Evolutionary conservation across 768 basidiomycete species (phyloP), one percentile per base, ranked within the genome.

Genomic region (Phallus indusiatus): DNA sequence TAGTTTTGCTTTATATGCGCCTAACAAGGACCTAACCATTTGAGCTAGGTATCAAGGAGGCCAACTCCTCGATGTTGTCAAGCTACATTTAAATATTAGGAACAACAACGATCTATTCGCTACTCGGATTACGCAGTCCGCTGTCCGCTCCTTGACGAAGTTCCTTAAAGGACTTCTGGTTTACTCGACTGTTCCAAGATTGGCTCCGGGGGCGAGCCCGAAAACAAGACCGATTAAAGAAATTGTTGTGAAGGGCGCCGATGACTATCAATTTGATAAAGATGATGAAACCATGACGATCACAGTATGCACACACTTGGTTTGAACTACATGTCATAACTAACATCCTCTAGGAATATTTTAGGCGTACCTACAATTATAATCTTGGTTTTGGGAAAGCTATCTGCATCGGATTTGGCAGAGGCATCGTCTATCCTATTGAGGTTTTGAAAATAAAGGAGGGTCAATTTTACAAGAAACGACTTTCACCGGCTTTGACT

Each of bases 41-140:
- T 34, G 14, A 35, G 33, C n/a, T 53, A 65, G 64, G 65, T 90
- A 84, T 67, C 81, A 80, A 64, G 70, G 78, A 0, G 89, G 90
- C 0, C 66, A 74, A 0, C 73, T 90, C 1, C 70, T 87, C 55
- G 68, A 74, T 1, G 70, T 90, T 17, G 34, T 37, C 20, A 55
- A 34, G 35, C 12, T n/a, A 2, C 42, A 35, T 17, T 37, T 55
- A 5, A 24, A 37, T n/a, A 2, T 4, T 16, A 28, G 35, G n/a
- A 24, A 55, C 14, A 37, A 2, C 7, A 24, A 12, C 21, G 24
- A 55, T 17, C 16, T 55, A 5, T n/a, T 14, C 5, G 17, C 35
- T 5, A 14, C 1, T 8, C 18, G 22, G 2, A n/a, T 55, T 18
- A 2, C 14, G 33, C 14, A 28, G 7, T 17, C 33, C 6, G 12